Evolutionary conservation across 164 flowering plant genomes (phyloP).

Genomic region (Protea cynaroides): DNA sequence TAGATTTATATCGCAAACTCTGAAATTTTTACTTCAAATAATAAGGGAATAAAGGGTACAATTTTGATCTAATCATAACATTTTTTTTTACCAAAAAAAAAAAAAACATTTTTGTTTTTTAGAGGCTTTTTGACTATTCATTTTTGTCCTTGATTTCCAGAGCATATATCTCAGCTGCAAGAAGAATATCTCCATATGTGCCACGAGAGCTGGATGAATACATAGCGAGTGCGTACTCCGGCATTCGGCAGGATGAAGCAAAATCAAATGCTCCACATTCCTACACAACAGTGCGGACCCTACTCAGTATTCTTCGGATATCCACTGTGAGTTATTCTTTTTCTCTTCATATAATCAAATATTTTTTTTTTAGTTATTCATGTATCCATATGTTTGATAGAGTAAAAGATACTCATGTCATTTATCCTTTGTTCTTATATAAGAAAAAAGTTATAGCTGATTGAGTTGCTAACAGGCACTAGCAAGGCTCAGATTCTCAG

Average conservation of each 20-base stretch:
- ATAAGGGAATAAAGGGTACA: no score
- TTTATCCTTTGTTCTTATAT: neutral
- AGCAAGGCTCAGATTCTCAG: slow-evolving; percentile 94
- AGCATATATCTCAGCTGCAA: slow-evolving; percentile 90
- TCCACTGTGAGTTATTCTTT: slow-evolving; percentile 60
- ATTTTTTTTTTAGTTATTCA: neutral
- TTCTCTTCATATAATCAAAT: neutral
- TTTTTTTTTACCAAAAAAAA: no score
- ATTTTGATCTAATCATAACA: no score
- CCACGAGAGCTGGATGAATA: slow-evolving; percentile 94
- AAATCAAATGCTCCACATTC: slow-evolving; percentile 85
- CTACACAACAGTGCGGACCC: slow-evolving; percentile 89
- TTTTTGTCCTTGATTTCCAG: slow-evolving; percentile 32
- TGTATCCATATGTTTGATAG: neutral
- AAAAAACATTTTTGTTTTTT: no score
- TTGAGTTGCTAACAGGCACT: slow-evolving; percentile 54
- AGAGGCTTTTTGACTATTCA: no score
- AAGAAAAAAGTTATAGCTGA: neutral
- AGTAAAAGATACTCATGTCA: neutral
- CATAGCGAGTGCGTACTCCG: slow-evolving; percentile 85
- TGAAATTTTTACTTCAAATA: no score
- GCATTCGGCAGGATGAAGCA: slow-evolving; percentile 96
- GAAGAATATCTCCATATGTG: slow-evolving; percentile 67
- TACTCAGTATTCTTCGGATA: slow-evolving; percentile 95
- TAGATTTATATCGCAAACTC: no score